Evolutionary conservation across 75 land plant genomes (phyloP), one percentile per base, ranked within the genome.

Genomic region (Pinus taeda): DNA sequence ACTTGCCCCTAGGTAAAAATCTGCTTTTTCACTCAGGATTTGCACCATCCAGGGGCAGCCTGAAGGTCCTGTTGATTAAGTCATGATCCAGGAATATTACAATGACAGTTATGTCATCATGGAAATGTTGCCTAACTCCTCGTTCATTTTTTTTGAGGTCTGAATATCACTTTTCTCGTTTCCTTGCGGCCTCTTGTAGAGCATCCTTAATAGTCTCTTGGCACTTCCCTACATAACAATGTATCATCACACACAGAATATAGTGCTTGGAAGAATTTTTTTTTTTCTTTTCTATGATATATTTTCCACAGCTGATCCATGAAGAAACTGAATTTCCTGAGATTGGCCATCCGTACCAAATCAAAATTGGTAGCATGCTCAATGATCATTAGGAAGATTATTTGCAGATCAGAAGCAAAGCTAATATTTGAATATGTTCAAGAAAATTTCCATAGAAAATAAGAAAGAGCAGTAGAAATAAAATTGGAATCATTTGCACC

Each of bases 41-140:
- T n/a, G n/a, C n/a, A n/a, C n/a, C n/a, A n/a, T n/a, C n/a, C n/a
- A n/a, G n/a, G n/a, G n/a, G n/a, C n/a, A n/a, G n/a, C n/a, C n/a
- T n/a, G n/a, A n/a, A n/a, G n/a, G n/a, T n/a, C n/a, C n/a, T 69
- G 20, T 53, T 83, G 55, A 87, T 75, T 63, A 83, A 69, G 53
- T 69, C 71, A 7, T 74, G 77, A 64, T 93, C 94, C 53, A 93
- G 70, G 83, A 85, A 93, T 36, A 93, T 71, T 72, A 93, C 94
- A 57, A 89, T 83, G 13, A 93, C 96, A 21, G 96, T 87, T 24
- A 93, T 91, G 75, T 93, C 93, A 69, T 93, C 96, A 65, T 93
- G 97, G 67, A 94, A 94, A 81, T 94, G 97, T 36, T 94, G 87
- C 63, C 97, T 86, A 29, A 94, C 86, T 4, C 97, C 94, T 65